A percentile compares a stretch with the other conserved stretches of the same genome.
These are phyloP conservation scores for Vaccinium myrtillus DNA, from an alignment of 148 eudicot genomes.

Conservation along the genomic window DNA sequence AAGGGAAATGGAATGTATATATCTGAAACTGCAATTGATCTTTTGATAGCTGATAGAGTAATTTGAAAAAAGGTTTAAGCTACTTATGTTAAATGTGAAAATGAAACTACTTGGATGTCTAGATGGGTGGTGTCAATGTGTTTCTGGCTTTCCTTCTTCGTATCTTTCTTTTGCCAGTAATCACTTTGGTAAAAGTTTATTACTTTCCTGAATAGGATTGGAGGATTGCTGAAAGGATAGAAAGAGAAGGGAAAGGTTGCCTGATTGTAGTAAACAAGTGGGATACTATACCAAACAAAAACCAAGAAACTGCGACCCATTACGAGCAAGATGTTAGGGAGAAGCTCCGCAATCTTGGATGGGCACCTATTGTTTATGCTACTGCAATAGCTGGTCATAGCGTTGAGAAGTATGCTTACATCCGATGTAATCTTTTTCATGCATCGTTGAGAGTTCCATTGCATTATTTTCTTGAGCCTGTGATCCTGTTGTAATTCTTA, in stretches of 20 bases:
- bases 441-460: constrained; percentile 5
- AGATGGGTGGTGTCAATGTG: neutral
- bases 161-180: neutral
- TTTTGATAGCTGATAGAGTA: neutral
- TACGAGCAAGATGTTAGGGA: constrained; percentile 90
- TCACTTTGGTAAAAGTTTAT: neutral
- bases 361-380: constrained; percentile 99
- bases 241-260: constrained; percentile 94
- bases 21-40: neutral
- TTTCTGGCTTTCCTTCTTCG: constrained; percentile 7
- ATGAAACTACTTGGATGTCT: neutral
- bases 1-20: neutral
- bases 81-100: neutral
- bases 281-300: constrained; percentile 97
- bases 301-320: constrained; percentile 66
- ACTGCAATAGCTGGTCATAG: constrained; percentile 87
- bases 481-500: neutral
- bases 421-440: neutral
- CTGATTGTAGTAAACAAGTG: constrained; percentile 96
- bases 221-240: constrained; percentile 96
- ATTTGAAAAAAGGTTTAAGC: neutral
- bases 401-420: constrained; percentile 73
- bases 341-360: constrained; percentile 81
- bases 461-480: neutral
- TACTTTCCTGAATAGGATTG: constrained; percentile 52